A percentile compares a stretch with the other conserved stretches of the same genome.
Evolutionary conservation across 164 flowering plant species (phyloP).

Genomic region (Santalum album): DNA sequence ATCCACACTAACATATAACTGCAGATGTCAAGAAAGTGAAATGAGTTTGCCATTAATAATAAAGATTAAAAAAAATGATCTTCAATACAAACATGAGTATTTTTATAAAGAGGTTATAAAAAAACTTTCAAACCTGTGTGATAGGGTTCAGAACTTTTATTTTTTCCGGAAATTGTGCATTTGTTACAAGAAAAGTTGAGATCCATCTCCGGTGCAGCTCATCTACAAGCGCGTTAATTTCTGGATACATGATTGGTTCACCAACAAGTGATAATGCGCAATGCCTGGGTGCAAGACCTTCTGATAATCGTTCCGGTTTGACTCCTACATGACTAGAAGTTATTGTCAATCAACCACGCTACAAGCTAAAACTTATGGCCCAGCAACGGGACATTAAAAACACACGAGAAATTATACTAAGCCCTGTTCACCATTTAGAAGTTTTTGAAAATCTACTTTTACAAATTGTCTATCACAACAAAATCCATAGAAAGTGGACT

Average conservation of each 20-base stretch:
- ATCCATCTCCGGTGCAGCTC: constrained; percentile 82
- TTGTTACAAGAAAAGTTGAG: constrained; percentile 95
- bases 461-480: too few relatives aligned
- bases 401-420: too few relatives aligned
- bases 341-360: not conserved
- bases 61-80: not conserved
- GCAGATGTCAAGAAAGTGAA: constrained; percentile 20
- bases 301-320: constrained; percentile 54
- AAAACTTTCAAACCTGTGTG: constrained; percentile 60
- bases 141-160: constrained; percentile 64
- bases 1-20: constrained; percentile 98
- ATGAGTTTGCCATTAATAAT: not conserved
- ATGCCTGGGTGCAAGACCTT: constrained; percentile 90
- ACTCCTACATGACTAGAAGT: constrained; percentile 50
- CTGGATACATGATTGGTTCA: constrained; percentile 99
- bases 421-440: too few relatives aligned
- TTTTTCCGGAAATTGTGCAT: constrained; percentile 97
- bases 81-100: not conserved
- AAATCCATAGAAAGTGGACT: too few relatives aligned
- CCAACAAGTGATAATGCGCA: constrained; percentile 99
- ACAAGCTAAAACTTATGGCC: not conserved
- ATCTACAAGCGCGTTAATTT: constrained; percentile 81
- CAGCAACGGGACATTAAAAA: too few relatives aligned
- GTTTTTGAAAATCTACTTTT: too few relatives aligned
- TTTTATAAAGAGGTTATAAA: not conserved